phyloP scores from a whole-genome alignment of 768 basidiomycete species.

The Hemileccinum impolitum region DNA sequence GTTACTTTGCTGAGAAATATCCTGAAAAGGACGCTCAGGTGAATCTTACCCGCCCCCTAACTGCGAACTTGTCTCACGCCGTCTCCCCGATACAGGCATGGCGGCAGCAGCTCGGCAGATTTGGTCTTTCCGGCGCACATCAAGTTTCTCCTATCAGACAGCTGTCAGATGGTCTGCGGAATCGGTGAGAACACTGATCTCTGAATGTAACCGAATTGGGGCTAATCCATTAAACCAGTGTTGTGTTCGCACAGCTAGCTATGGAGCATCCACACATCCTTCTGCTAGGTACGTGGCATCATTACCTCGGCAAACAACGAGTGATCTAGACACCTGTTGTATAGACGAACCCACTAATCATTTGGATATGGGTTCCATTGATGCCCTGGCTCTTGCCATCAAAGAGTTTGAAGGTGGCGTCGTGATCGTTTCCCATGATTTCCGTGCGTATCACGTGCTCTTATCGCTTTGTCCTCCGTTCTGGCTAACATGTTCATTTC shows the following conservation, averaged over 20 bases:
- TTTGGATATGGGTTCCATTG: conserved; percentile 97
- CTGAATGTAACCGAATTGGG: not conserved
- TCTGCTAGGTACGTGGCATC: conserved; percentile 57
- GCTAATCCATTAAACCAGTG: conserved; percentile 43
- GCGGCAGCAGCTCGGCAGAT: conserved; percentile 92
- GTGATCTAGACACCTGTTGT: conserved; percentile 7
- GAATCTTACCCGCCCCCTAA: conserved; percentile 11
- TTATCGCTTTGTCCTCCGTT: not conserved
- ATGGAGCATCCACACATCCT: conserved; percentile 98
- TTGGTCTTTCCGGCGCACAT: conserved; percentile 91
- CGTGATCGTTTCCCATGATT: conserved; percentile 99
- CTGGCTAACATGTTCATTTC: conserved; percentile 11
- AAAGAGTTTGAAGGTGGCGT: conserved; percentile 98
- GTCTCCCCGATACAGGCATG: conserved; percentile 57
- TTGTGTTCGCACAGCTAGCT: conserved; percentile 93
- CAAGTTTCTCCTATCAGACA: conserved; percentile 94
- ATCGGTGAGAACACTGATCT: conserved; percentile 56
- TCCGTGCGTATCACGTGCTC: conserved; percentile 60
- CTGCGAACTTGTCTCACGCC: conserved; percentile 10
- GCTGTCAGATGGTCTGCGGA: conserved; percentile 92
- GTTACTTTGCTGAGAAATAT: conserved; percentile 72
- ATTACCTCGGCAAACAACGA: conserved; percentile 8
- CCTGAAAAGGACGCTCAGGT: conserved; percentile 89
- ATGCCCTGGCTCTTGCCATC: conserved; percentile 92
- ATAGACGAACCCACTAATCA: conserved; percentile 94